These are phyloP conservation scores for Colletotrichum sp. DNA, from an alignment of 2,329 filamentous ascomycete species.

Conservation along the genomic window DNA sequence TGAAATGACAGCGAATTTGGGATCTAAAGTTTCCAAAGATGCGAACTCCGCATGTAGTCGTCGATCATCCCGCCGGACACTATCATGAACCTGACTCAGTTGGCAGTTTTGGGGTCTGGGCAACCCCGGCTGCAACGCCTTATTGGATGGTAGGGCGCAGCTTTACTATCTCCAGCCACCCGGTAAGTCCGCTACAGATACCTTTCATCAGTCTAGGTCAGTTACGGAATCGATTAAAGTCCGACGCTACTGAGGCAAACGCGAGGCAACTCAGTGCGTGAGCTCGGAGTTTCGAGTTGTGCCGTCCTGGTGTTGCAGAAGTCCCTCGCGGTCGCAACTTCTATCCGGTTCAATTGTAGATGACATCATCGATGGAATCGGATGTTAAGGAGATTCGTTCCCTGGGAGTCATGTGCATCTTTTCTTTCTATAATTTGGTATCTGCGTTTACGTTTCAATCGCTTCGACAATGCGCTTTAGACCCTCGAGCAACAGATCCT, in stretches of 20 bases:
- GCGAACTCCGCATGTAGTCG: background rate
- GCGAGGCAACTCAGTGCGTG: background rate
- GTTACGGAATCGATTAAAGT: background rate
- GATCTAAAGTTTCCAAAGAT: background rate
- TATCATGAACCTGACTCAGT: background rate
- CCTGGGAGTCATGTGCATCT: background rate
- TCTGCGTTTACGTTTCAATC: background rate
- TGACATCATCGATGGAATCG: background rate
- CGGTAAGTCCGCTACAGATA: background rate
- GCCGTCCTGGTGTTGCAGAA: background rate
- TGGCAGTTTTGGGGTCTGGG: background rate
- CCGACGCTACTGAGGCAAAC: background rate
- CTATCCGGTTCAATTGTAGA: background rate
- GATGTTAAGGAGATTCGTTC: background rate
- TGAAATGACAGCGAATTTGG: background rate
- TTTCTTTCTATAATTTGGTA: background rate
- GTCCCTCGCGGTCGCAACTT: background rate
- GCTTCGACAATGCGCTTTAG: slow-evolving; percentile 10
- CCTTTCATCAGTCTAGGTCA: background rate
- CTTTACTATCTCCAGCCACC: background rate
- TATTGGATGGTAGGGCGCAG: background rate
- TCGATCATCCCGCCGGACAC: background rate
- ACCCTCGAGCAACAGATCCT: slow-evolving; percentile 32
- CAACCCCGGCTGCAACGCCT: background rate
- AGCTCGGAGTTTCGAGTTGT: background rate